Conservation (phyloP, 2,329 filamentous ascomycete species). For the Trichoderma sp. region DNA sequence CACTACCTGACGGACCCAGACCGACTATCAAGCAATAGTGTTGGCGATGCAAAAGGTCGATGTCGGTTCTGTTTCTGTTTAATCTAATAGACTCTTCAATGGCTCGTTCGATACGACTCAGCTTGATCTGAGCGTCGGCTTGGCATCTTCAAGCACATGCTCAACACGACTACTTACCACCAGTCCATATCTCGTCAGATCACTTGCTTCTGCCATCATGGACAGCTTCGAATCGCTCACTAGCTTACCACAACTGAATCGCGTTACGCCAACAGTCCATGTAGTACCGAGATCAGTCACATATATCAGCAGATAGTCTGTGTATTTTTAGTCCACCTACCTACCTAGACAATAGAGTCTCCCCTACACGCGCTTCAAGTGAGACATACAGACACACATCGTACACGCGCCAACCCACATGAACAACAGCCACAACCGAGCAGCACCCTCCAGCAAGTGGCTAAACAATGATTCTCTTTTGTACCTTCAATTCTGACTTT, state of each 20-base stretch:
- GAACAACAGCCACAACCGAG: background rate
- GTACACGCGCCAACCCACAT: background rate
- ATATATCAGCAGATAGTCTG: too few relatives aligned
- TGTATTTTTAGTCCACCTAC: too few relatives aligned
- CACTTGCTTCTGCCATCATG: background rate
- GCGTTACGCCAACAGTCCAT: too few relatives aligned
- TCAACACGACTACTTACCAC: too few relatives aligned
- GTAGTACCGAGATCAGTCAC: too few relatives aligned
- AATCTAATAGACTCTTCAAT: background rate
- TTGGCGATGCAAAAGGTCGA: background rate
- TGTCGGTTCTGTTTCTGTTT: background rate
- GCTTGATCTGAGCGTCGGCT: too few relatives aligned
- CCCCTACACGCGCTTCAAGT: too few relatives aligned
- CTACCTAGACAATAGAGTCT: too few relatives aligned
- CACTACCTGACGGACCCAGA: background rate
- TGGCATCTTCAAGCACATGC: too few relatives aligned
- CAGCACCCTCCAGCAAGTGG: background rate
- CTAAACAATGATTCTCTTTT: background rate
- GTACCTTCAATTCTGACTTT: background rate
- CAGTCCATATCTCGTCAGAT: background rate
- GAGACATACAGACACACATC: too few relatives aligned
- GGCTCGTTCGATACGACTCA: background rate
- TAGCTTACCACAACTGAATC: too few relatives aligned
- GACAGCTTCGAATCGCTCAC: too few relatives aligned
- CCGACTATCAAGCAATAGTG: slow-evolving; percentile 19